A percentile compares a stretch with the other conserved stretches of the same genome.
Evolutionary conservation across 768 basidiomycete species (phyloP).

Genomic region (Royoungia palumana): DNA sequence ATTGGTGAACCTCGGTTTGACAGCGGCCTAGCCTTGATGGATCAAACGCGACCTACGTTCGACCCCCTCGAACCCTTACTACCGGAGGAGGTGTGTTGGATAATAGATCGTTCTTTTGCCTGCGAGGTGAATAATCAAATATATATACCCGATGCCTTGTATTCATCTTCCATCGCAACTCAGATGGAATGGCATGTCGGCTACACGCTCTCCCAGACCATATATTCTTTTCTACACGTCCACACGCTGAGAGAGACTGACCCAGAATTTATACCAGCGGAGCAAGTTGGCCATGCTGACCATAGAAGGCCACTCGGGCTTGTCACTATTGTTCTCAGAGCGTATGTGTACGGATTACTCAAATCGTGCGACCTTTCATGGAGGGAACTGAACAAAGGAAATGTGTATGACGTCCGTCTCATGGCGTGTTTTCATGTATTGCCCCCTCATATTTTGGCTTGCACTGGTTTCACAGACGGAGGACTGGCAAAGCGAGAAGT

Average conservation of each 20-base stretch:
- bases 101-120: conserved; percentile 72
- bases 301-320: conserved; percentile 55
- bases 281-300: conserved; percentile 31
- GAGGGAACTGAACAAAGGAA: conserved; percentile 74
- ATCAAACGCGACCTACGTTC: conserved; percentile 49
- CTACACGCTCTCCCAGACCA: conserved; percentile 79
- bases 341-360: conserved; percentile 62
- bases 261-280: conserved; percentile 43
- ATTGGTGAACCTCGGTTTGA: conserved; percentile 90
- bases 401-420: conserved; percentile 69
- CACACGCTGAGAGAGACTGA: conserved; percentile 62
- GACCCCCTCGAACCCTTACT: conserved; percentile 60
- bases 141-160: conserved; percentile 4
- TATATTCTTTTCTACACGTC: conserved; percentile 75
- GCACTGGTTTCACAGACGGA: conserved; percentile 51
- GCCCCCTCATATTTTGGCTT: conserved; percentile 12
- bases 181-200: conserved; percentile 90
- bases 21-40: conserved; percentile 58
- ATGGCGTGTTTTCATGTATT: conserved; percentile 12
- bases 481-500: conserved; percentile 90
- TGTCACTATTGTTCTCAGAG: conserved; percentile 63
- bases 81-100: conserved; percentile 85
- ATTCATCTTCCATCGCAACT: conserved; percentile 12
- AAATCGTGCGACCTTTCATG: conserved; percentile 83
- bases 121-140: conserved; percentile 61